Evolutionary conservation across 192 early-diverging fungal genomes (phyloP).

Genomic region (Backusella australiensis): DNA sequence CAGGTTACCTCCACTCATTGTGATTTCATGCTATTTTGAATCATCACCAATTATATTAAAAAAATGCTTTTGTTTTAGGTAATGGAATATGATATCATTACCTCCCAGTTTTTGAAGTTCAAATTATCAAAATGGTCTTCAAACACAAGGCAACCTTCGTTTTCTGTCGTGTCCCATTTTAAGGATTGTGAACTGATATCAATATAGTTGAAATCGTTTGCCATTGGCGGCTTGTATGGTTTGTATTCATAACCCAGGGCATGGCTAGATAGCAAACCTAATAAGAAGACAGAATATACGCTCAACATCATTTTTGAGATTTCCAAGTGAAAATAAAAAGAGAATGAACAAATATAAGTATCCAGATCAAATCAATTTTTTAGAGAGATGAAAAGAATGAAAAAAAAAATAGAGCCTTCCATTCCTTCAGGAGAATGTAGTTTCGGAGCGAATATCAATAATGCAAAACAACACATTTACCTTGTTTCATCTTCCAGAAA

Average conservation of each 20-base stretch:
- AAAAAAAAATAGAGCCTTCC: background rate
- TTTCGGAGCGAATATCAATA: background rate
- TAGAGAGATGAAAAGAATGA: background rate
- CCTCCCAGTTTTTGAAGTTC: slow-evolving; percentile 30
- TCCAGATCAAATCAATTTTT: background rate
- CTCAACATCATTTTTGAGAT: background rate
- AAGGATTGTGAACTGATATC: background rate
- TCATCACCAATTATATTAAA: background rate
- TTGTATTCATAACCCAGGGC: slow-evolving; percentile 6
- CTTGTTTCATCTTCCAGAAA: background rate
- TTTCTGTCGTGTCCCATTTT: background rate
- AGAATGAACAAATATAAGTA: background rate
- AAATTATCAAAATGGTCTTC: slow-evolving; percentile 33
- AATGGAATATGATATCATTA: slow-evolving; percentile 11
- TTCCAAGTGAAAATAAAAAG: background rate
- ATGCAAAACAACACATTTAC: background rate
- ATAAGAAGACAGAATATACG: background rate
- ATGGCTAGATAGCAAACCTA: background rate
- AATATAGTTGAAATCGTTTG: background rate
- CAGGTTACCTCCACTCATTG: slow-evolving; percentile 23
- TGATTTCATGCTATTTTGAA: slow-evolving; percentile 30
- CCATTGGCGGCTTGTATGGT: background rate
- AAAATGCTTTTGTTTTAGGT: background rate
- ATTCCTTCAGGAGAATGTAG: slow-evolving; percentile 8
- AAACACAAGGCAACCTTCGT: slow-evolving; percentile 27